A percentile compares a stretch with the other conserved stretches of the same genome.
Conservation (phyloP, 2,329 filamentous ascomycete species). For the Sclerotinia subarctica region DNA sequence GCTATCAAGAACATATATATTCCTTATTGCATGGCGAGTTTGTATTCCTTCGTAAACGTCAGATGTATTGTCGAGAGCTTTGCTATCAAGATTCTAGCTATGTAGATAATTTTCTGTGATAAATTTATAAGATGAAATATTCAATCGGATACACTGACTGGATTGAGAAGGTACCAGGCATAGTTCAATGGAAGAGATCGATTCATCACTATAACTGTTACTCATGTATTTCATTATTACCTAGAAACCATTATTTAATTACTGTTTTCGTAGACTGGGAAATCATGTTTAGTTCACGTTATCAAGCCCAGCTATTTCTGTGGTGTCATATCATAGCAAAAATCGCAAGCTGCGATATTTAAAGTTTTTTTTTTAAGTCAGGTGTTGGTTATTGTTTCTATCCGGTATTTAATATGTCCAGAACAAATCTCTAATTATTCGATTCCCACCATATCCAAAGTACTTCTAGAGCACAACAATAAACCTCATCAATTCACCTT, state of each 20-base stretch:
- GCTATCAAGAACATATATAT: background rate
- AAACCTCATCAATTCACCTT: rapidly evolving
- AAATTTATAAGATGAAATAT: rapidly evolving
- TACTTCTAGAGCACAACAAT: background rate
- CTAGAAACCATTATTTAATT: no score
- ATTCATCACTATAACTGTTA: background rate
- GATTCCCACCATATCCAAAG: no score
- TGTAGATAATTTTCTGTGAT: background rate
- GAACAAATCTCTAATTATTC: background rate
- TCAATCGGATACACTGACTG: no score
- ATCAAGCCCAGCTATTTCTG: background rate
- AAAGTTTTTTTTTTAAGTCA: background rate
- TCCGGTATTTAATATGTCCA: background rate
- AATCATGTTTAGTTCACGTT: background rate
- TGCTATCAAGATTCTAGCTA: background rate
- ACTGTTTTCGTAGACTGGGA: rapidly evolving
- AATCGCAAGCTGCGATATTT: background rate
- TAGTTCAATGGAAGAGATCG: no score
- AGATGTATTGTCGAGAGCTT: background rate
- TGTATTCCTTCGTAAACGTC: background rate
- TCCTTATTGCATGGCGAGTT: background rate
- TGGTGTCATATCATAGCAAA: background rate
- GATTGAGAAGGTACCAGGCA: background rate
- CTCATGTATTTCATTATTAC: background rate
- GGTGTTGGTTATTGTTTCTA: background rate